Conservation (phyloP, 495 filamentous ascomycete genomes). For the Penicillium coprophilum region DNA sequence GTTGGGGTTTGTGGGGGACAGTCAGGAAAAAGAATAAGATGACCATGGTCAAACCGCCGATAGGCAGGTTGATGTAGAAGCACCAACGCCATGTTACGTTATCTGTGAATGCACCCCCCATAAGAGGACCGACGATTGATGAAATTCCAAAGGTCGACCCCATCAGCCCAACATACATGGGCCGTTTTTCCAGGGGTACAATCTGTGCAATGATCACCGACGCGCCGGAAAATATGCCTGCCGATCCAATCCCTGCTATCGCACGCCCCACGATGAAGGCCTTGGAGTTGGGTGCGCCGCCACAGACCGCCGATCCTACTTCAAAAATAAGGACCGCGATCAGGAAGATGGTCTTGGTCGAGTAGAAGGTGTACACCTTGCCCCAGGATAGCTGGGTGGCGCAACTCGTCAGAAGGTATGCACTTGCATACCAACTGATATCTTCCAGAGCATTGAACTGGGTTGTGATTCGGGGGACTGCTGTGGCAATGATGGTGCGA, state of each 20-base stretch:
- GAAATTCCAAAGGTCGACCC: slow-evolving; percentile 55
- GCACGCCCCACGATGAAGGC: slow-evolving; percentile 67
- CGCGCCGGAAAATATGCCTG: slow-evolving; percentile 52
- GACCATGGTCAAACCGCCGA: slow-evolving; percentile 51
- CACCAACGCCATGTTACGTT: slow-evolving; percentile 57
- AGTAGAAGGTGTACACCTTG: slow-evolving; percentile 64
- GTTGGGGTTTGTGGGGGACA: slow-evolving; percentile 20
- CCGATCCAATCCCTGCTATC: slow-evolving; percentile 51
- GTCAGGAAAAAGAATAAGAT: slow-evolving; percentile 51
- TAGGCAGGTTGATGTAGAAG: slow-evolving; percentile 65
- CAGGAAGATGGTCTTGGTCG: slow-evolving; percentile 57
- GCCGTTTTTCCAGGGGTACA: slow-evolving; percentile 54
- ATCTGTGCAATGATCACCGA: slow-evolving; percentile 57
- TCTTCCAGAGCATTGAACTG: slow-evolving; percentile 62
- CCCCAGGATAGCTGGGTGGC: slow-evolving; percentile 53
- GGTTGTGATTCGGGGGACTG: slow-evolving; percentile 67
- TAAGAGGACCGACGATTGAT: slow-evolving; percentile 46
- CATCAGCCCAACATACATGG: slow-evolving; percentile 50
- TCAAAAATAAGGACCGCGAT: slow-evolving; percentile 59
- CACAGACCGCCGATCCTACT: slow-evolving; percentile 68
- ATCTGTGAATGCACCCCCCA: slow-evolving; percentile 36
- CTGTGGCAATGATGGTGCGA: slow-evolving; percentile 69
- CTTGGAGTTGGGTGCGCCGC: slow-evolving; percentile 64
- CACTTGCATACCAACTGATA: slow-evolving; percentile 57
- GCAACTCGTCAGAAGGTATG: slow-evolving; percentile 50